These are phyloP conservation scores for Yamadazyma atmosphaerica DNA, from an alignment of 1,139 yeast genomes.

Conservation along the genomic window DNA sequence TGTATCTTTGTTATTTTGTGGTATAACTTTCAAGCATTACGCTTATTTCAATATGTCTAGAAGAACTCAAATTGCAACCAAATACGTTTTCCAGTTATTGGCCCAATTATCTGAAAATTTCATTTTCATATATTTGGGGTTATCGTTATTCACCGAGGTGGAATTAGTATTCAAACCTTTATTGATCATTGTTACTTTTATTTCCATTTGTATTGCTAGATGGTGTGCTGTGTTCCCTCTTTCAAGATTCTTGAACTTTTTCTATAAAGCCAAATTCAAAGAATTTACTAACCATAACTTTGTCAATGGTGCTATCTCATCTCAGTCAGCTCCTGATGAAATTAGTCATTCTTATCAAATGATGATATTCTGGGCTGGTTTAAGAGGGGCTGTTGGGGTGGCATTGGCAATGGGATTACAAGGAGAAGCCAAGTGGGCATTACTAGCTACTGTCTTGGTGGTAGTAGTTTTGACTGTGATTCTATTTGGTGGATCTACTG, in stretches of 20 bases:
- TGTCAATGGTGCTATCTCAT: constrained; percentile 40
- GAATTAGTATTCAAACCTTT: constrained; percentile 93
- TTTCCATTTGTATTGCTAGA: constrained; percentile 90
- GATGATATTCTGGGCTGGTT: constrained; percentile 99
- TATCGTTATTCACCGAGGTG: constrained; percentile 93
- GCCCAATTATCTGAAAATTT: constrained; percentile 97
- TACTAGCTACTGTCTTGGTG: constrained; percentile 91
- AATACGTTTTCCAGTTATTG: constrained; percentile 86
- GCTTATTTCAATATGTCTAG: constrained; percentile 98
- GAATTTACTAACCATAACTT: constrained; percentile 34
- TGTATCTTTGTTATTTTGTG: constrained; percentile 91
- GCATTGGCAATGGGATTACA: constrained; percentile 97
- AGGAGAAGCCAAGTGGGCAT: constrained; percentile 88
- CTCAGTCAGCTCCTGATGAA: constrained; percentile 69
- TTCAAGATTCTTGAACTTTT: constrained; percentile 79
- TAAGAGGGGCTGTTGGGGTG: constrained; percentile 98
- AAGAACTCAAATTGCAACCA: constrained; percentile 94
- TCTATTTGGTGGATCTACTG: constrained; percentile 97
- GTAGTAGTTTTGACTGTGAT: constrained; percentile 96
- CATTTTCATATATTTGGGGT: constrained; percentile 91
- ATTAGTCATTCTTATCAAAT: constrained; percentile 94
- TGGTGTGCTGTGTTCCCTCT: constrained; percentile 98
- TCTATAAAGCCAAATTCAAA: constrained; percentile 57
- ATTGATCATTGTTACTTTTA: constrained; percentile 83
- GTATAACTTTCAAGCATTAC: constrained; percentile 93